These are phyloP conservation scores for Tremellales sp. DNA, from an alignment of 1,284 basidiomycete genomes.

Conservation along the genomic window DNA sequence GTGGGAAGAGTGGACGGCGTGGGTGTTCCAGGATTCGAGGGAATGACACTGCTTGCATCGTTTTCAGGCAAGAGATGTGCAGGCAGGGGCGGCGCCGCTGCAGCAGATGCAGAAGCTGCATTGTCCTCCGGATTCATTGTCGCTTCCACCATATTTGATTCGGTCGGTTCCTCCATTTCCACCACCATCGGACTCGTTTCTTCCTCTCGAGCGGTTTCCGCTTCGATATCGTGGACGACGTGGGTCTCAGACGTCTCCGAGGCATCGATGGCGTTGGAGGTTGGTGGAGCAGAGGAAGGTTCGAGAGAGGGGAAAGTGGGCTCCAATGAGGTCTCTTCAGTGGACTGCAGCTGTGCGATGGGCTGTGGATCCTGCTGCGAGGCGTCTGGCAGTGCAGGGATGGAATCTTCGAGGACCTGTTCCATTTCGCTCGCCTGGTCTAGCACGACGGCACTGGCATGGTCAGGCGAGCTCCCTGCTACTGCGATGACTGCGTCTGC, in stretches of 20 bases:
- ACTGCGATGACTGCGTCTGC: conserved; percentile 33
- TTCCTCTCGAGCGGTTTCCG: conserved; percentile 16
- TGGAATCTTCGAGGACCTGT: conserved; percentile 19
- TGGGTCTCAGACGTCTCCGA: conserved; percentile 15
- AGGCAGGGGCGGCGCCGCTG: no score
- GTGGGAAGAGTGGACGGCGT: not conserved
- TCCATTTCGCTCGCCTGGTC: conserved; percentile 24
- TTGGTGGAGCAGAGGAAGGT: not conserved
- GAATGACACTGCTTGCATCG: not conserved
- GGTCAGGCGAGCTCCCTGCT: conserved; percentile 8
- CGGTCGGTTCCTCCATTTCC: conserved; percentile 10
- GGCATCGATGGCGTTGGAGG: conserved; percentile 7
- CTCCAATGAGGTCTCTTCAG: not conserved
- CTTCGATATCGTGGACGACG: conserved; percentile 13
- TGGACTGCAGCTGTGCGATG: not conserved
- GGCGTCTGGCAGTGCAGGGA: conserved; percentile 7
- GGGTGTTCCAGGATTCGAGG: not conserved
- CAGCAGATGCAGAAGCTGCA: no score
- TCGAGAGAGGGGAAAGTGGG: not conserved
- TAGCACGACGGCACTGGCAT: conserved; percentile 5
- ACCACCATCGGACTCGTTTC: conserved; percentile 12
- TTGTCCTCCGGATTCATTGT: conserved; percentile 8
- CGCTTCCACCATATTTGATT: conserved; percentile 8
- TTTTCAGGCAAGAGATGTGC: not conserved
- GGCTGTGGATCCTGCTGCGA: not conserved